Evolutionary conservation across 2,329 filamentous ascomycete species (phyloP), one percentile per base, ranked within the genome.

Genomic region (Trichoderma arundinaceum): DNA sequence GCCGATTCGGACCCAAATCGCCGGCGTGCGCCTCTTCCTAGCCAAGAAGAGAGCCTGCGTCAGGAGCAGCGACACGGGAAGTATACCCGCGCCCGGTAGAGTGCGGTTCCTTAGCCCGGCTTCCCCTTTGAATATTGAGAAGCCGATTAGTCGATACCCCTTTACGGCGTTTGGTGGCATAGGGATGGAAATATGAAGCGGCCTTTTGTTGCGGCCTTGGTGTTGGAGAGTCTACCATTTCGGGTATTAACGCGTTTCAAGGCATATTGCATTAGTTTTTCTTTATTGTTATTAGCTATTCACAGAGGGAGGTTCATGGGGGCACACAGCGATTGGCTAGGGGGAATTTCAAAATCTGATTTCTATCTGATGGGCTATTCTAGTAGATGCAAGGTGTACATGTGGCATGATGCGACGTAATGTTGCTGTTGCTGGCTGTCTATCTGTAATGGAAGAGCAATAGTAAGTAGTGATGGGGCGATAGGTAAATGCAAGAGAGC

Each of bases 1-100:
- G 69, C 68, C 44, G 71, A 73, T 5, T 74, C 66, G 59, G 74
- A 77, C 66, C 73, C 72, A 22, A 76, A 72, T 39, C 75, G 78
- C 5, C 79, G 87, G 17, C 83, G 90, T 67, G 91, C 85, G 6
- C 92, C 91, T 8, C 78, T 96, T 49, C 92, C 92, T 0, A 94
- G 91, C 74, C 92, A 96, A 77, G 88, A 91, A 74, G 92, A 95
- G 75, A 94, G 91, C 71, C 78, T 96, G 71, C 86, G 89, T 71
- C 87, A 90, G 76, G 91, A 94, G 77, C 92, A 94, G 81, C 85
- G 84, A 64, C 81, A 82, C 62, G 87, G 87, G 3, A 83, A 88
- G 68, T 89, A 87, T 72, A 89, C 85, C 15, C 77, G 84, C 57
- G 74, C 80, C 32, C 78, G 83, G 54, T 86, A 82, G 72, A 57